Evolutionary conservation across 2,329 filamentous ascomycete species (phyloP), one percentile per base, ranked within the genome.

Genomic region (Ascochyta clinopodiicola): DNA sequence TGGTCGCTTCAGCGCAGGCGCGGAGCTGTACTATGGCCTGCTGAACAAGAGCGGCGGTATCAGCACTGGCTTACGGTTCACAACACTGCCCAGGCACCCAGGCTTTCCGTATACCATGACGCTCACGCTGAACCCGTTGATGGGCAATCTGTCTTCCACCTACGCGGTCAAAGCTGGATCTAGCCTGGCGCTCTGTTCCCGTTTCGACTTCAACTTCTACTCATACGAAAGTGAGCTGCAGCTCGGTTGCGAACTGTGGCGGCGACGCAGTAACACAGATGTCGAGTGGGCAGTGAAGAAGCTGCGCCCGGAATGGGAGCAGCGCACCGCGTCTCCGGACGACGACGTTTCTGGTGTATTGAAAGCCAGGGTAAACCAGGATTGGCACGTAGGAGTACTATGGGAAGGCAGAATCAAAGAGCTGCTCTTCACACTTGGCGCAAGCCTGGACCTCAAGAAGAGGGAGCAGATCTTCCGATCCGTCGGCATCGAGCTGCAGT

Each of bases 191-290:
- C 84, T 99, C 44, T 95, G 92, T 61, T 96, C 92, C 21, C 87
- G 90, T 44, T 94, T 98, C 78, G 92, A 96, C 71, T 99, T 99
- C 78, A 99, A 99, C 70, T 90, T 97, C 44, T 98, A 97, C 78
- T 96, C 92, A 73, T 99, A 97, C 79, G 95, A 99, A 79, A 96
- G 92, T 71, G 90, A 95, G 55, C 89, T 96, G 81, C 88, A 92
- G 24, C 84, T 98, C 22, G 95, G 95, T 13, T 91, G 92, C 79
- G 95, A 99, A 78, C 80, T 98, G 38, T 99, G 95, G 94, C 87
- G 91, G 69, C 88, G 86, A 48, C 69, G 72, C 55, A 64, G 62
- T 55, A 68, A 70, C 44, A 72, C 71, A 58, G 76, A 74, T 61
- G 73, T 78, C 47, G 78, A 78, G 25, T 80, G 79, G 74, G 76